Evolutionary conservation across 345 rosid genomes (phyloP), one percentile per base, ranked within the genome.

Genomic region (Populus nigra): DNA sequence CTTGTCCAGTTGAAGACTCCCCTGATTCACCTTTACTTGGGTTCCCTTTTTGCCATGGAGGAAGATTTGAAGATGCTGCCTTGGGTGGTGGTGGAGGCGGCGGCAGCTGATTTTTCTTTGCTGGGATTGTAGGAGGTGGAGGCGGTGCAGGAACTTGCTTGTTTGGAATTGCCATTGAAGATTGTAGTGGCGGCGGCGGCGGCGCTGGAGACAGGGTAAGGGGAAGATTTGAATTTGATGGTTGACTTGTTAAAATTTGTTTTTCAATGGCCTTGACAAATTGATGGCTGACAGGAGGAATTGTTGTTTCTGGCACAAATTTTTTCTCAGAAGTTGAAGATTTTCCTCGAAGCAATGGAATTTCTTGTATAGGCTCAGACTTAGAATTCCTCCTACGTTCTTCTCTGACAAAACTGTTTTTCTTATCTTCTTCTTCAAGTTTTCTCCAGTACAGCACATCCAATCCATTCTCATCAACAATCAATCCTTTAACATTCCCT

Each of bases 391-490:
- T 76, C 55, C 72, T 68, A 45, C 62, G 59, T 49, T 45, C 76
- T 69, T 81, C 75, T 75, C 80, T 87, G 31, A 66, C 73, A 22
- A 78, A 84, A 63, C 83, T 76, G 31, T 33, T 61, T 66, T 49
- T 81, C 75, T 65, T 83, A n/a, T 74, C 82, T 27, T 84, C 85
- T 9, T 43, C 84, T 71, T 88, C 83, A 36, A 88, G 85, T 73
- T 83, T 83, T 73, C 84, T 90, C 97, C 97, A 93, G 47, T 91
- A 94, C 73, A 90, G 79, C 71, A 93, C 94, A 79, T 93, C 97
- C 67, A 89, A 80, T 1, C 98, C 98, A 29, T 91, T 75, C 77
- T 91, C 98, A 66, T 94, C 95, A 33, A 90, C 87, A 13, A 91
- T 85, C 81, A 91, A 12, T 9, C 91, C 93, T 74, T 85, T 85